Conservation (phyloP, 257 asterid species). For the Rhazya stricta region DNA sequence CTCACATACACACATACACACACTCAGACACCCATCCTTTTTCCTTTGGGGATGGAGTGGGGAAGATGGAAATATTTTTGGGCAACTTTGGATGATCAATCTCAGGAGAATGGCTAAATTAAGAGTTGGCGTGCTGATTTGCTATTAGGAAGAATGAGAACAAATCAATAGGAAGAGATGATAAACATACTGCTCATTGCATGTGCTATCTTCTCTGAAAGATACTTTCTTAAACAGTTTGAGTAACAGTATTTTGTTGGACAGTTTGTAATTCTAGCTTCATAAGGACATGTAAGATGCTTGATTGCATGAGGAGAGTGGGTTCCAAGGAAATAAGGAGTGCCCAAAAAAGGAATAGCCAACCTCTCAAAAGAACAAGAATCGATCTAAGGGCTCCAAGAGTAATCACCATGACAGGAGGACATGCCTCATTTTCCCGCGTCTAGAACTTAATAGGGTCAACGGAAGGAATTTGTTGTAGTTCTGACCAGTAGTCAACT, state of each 20-base stretch:
- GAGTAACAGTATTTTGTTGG: not conserved
- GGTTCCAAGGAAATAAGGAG: not conserved
- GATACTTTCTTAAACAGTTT: not conserved
- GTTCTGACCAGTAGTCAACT: too few species aligned
- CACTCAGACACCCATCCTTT: not conserved
- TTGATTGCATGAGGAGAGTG: not conserved
- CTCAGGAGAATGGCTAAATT: not conserved
- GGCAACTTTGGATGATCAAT: not conserved
- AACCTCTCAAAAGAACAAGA: too few species aligned
- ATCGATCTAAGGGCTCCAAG: too few species aligned
- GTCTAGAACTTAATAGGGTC: too few species aligned
- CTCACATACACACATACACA: not conserved
- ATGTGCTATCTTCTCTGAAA: not conserved
- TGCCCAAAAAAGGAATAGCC: too few species aligned
- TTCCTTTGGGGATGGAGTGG: not conserved
- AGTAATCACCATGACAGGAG: too few species aligned
- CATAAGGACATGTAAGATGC: not conserved
- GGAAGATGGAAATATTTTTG: not conserved
- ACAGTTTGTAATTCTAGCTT: not conserved
- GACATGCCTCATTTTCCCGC: too few species aligned
- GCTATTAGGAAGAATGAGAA: not conserved
- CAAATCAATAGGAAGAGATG: not conserved
- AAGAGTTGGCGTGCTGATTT: not conserved
- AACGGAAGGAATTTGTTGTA: too few species aligned
- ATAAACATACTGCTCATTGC: not conserved